A percentile compares a stretch with the other conserved stretches of the same genome.
phyloP scores from a whole-genome alignment of 177 flowering plant species.

The Vitis hybrid region DNA sequence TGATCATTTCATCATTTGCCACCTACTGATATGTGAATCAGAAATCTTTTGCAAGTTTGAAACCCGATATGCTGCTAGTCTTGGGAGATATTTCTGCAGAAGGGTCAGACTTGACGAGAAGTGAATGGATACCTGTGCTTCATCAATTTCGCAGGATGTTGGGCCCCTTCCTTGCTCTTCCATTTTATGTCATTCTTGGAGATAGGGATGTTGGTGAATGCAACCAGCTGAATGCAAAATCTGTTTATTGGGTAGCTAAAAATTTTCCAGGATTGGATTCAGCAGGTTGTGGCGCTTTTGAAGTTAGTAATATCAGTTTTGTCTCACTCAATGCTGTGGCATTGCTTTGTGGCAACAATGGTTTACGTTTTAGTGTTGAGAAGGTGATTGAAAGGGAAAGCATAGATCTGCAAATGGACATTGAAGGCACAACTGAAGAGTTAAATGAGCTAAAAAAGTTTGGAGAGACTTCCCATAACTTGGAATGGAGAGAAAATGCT shows the following conservation, averaged over 20 bases:
- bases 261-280: slow-evolving; percentile 66
- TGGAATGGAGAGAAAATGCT: slow-evolving; percentile 48
- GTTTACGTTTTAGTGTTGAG: slow-evolving; percentile 53
- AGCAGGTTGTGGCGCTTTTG: slow-evolving; percentile 65
- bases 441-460: slow-evolving; percentile 4
- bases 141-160: slow-evolving; percentile 52
- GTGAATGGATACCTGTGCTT: slow-evolving; percentile 52
- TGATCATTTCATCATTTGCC: background rate
- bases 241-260: slow-evolving; percentile 39
- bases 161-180: slow-evolving; percentile 60
- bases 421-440: slow-evolving; percentile 12
- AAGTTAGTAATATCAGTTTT: slow-evolving; percentile 56
- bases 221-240: slow-evolving; percentile 28
- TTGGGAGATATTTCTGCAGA: slow-evolving; percentile 71
- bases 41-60: slow-evolving; percentile 58
- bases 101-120: slow-evolving; percentile 49
- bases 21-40: slow-evolving; percentile 25
- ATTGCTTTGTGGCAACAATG: slow-evolving; percentile 63
- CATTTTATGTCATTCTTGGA: slow-evolving; percentile 60
- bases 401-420: slow-evolving; percentile 27
- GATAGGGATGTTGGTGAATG: slow-evolving; percentile 75
- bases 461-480: slow-evolving; percentile 13
- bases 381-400: slow-evolving; percentile 60
- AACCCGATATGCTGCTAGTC: slow-evolving; percentile 75
- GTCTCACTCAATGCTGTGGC: slow-evolving; percentile 68